Percentiles rank a stretch among this genome's conserved stretches.
Conservation (phyloP, 1,284 basidiomycete species). For the Moniliella sp. region DNA sequence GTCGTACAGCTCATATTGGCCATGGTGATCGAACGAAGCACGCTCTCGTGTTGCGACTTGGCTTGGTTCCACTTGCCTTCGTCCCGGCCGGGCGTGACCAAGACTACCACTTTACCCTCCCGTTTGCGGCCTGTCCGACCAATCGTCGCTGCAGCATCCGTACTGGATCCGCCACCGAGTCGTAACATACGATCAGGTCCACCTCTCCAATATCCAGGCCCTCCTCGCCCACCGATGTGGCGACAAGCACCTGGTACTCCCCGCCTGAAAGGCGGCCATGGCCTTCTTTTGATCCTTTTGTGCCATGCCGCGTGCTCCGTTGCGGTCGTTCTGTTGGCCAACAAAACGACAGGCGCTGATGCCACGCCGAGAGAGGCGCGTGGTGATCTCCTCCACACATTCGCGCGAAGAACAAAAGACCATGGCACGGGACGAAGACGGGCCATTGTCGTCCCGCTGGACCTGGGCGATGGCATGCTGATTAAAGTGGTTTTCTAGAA, state of each 20-base stretch:
- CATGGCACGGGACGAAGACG: constrained; percentile 54
- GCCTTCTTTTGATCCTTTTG: constrained; percentile 81
- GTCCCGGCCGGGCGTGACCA: constrained; percentile 77
- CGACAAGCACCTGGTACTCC: constrained; percentile 79
- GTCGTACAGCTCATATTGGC: constrained; percentile 55
- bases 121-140: constrained; percentile 87
- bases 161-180: constrained; percentile 83
- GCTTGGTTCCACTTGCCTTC: constrained; percentile 78
- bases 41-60: constrained; percentile 62
- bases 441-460: constrained; percentile 1
- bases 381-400: constrained; percentile 73
- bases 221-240: constrained; percentile 93
- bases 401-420: constrained; percentile 76
- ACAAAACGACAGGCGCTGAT: constrained; percentile 59
- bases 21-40: constrained; percentile 67
- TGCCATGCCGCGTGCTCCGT: constrained; percentile 64
- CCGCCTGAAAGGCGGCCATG: constrained; percentile 64
- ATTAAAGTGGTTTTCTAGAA: constrained; percentile 19
- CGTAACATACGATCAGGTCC: constrained; percentile 90
- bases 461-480: constrained; percentile 42
- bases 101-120: constrained; percentile 66
- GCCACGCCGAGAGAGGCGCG: constrained; percentile 38
- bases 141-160: constrained; percentile 88
- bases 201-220: constrained; percentile 97
- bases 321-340: constrained; percentile 67